Conservation (phyloP, 352 stramenopile species). For the Phytophthora pistaciae region DNA sequence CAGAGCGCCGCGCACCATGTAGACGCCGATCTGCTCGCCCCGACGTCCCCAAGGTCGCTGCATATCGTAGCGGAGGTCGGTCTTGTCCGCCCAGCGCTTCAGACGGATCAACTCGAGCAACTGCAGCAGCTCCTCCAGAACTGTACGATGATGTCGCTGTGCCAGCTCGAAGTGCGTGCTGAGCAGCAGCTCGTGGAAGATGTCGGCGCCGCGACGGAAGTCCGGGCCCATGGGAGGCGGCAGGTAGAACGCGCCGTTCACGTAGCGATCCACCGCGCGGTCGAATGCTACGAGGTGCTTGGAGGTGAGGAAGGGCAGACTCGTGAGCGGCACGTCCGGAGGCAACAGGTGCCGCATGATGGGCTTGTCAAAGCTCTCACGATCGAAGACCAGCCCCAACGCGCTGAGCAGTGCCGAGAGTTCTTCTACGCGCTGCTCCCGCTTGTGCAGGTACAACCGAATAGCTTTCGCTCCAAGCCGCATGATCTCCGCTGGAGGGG, state of each 20-base stretch:
- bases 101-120: slow-evolving; percentile 63
- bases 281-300: slow-evolving; percentile 66
- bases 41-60: slow-evolving; percentile 69
- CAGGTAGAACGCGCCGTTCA: slow-evolving; percentile 81
- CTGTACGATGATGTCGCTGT: slow-evolving; percentile 56
- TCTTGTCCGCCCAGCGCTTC: slow-evolving; percentile 83
- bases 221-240: slow-evolving; percentile 24
- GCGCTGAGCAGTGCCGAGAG: slow-evolving; percentile 50
- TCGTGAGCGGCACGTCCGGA: slow-evolving; percentile 11
- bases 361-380: slow-evolving; percentile 50
- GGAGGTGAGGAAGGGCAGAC: slow-evolving; percentile 57
- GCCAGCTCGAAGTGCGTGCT: slow-evolving; percentile 60
- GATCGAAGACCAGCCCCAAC: slow-evolving; percentile 45
- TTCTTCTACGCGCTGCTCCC: slow-evolving; percentile 64
- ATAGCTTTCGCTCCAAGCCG: slow-evolving; percentile 58
- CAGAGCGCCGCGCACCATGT: slow-evolving; percentile 49
- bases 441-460: slow-evolving; percentile 66
- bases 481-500: slow-evolving; percentile 73
- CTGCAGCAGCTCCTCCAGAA: slow-evolving; percentile 62
- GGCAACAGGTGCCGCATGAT: slow-evolving; percentile 47
- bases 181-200: slow-evolving; percentile 64
- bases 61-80: slow-evolving; percentile 75
- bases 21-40: slow-evolving; percentile 61
- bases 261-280: slow-evolving; percentile 59
- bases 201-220: slow-evolving; percentile 57